Conservation (phyloP, 2,329 filamentous ascomycete genomes). For the Stagonosporopsis cucurbitacearum region DNA sequence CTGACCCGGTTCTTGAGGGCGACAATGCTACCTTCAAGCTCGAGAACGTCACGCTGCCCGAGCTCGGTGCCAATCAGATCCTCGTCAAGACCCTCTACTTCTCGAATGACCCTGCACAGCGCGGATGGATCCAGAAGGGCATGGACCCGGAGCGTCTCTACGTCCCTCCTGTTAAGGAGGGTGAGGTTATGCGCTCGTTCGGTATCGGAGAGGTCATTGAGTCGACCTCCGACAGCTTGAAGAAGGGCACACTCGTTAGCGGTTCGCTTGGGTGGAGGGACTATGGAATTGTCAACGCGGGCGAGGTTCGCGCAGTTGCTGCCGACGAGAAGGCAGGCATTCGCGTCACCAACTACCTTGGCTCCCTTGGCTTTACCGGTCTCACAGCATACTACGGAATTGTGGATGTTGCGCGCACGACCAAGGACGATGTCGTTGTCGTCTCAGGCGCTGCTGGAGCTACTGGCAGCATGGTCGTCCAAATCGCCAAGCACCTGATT, state of each 20-base stretch:
- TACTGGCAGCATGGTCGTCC: constrained; percentile 72
- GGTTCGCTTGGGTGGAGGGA: constrained; percentile 68
- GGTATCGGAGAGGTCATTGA: constrained; percentile 66
- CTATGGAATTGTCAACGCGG: constrained; percentile 60
- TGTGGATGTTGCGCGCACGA: constrained; percentile 68
- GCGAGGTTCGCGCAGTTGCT: constrained; percentile 39
- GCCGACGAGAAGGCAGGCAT: constrained; percentile 44
- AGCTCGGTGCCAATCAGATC: constrained; percentile 50
- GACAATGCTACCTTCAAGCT: constrained; percentile 51
- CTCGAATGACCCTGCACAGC: constrained; percentile 62
- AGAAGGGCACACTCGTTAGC: constrained; percentile 64
- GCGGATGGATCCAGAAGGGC: constrained; percentile 56
- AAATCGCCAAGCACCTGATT: constrained; percentile 60
- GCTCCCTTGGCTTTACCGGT: constrained; percentile 58
- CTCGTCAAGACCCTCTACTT: constrained; percentile 56
- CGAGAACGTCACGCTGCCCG: constrained; percentile 42
- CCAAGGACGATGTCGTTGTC: constrained; percentile 73
- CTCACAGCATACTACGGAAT: constrained; percentile 80
- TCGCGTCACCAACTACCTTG: constrained; percentile 54
- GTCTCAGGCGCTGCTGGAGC: constrained; percentile 80
- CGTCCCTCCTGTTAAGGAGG: constrained; percentile 52
- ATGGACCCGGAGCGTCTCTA: constrained; percentile 55
- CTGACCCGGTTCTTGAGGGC: constrained; percentile 46
- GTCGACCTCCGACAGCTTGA: constrained; percentile 60
- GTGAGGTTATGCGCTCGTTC: constrained; percentile 67